A percentile compares a stretch with the other conserved stretches of the same genome.
These are phyloP conservation scores for Fusarium oligoseptatum DNA, from an alignment of 2,329 filamentous ascomycete species.

Conservation along the genomic window DNA sequence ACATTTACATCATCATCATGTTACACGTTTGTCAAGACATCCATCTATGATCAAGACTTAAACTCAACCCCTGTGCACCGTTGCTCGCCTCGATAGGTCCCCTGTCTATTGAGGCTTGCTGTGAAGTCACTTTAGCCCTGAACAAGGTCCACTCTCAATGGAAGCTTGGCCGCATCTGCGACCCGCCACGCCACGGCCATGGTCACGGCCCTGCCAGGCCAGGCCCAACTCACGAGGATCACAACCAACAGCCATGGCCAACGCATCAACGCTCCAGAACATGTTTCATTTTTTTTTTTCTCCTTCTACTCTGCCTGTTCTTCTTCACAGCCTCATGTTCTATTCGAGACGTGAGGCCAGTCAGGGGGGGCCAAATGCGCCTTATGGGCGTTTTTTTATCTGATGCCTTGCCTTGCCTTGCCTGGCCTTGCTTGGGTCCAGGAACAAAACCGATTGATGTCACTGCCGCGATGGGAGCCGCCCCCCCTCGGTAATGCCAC, in stretches of 20 bases:
- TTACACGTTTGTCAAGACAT: slow-evolving; percentile 19
- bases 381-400: slow-evolving; percentile 16
- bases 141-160: slow-evolving; percentile 22
- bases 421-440: not conserved
- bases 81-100: not conserved
- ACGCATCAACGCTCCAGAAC: slow-evolving; percentile 14
- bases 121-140: slow-evolving; percentile 43
- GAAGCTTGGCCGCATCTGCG: slow-evolving; percentile 46
- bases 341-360: not conserved
- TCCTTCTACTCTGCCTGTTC: not conserved
- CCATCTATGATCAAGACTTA: not conserved
- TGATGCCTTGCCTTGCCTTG: not conserved
- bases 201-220: slow-evolving; percentile 26
- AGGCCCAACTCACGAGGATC: slow-evolving; percentile 5
- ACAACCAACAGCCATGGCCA: slow-evolving; percentile 30
- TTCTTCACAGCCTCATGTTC: slow-evolving; percentile 22
- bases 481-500: not conserved
- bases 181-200: slow-evolving; percentile 41
- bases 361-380: slow-evolving; percentile 19
- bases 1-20: not conserved
- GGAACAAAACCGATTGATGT: slow-evolving; percentile 5
- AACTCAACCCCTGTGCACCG: not conserved
- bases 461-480: slow-evolving; percentile 5
- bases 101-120: slow-evolving; percentile 9
- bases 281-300: slow-evolving; percentile 12